Evolutionary conservation across 2,329 filamentous ascomycete genomes (phyloP).

Genomic region (Penicillium sp.): DNA sequence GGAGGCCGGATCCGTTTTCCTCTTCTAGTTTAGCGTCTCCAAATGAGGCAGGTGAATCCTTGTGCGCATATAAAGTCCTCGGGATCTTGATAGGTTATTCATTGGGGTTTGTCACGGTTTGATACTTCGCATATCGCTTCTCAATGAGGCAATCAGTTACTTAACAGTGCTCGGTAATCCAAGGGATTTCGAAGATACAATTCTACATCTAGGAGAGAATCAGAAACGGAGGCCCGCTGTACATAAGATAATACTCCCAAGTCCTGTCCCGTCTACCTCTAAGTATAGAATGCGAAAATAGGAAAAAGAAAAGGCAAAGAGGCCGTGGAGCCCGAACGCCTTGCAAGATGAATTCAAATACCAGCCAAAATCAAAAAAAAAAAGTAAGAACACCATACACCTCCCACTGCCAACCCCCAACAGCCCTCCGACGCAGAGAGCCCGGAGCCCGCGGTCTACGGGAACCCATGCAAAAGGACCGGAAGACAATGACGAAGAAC

Average conservation of each 20-base stretch:
- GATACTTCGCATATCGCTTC: conserved; percentile 1
- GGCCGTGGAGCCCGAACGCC: conserved; percentile 18
- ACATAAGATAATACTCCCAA: background rate
- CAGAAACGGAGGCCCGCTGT: background rate
- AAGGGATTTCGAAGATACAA: background rate
- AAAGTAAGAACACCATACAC: conserved; percentile 30
- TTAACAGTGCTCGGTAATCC: background rate
- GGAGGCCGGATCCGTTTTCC: conserved; percentile 56
- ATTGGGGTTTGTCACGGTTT: background rate
- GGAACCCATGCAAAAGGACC: conserved; percentile 24
- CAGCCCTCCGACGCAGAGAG: conserved; percentile 25
- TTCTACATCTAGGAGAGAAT: background rate
- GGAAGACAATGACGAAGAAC: conserved; percentile 23
- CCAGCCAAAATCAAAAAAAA: conserved; percentile 20
- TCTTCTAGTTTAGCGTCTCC: conserved; percentile 46
- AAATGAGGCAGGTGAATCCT: conserved; percentile 22
- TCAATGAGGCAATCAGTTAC: conserved; percentile 2
- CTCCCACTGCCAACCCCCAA: conserved; percentile 22
- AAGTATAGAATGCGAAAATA: conserved; percentile 7
- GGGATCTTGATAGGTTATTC: background rate
- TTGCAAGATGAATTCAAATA: conserved; percentile 25
- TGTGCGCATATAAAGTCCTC: conserved; percentile 6
- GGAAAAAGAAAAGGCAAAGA: conserved; percentile 8
- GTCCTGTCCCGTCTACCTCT: conserved; percentile 2
- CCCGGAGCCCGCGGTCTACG: conserved; percentile 16